Evolutionary conservation across 257 asterid species (phyloP).

Genomic region (Eucommia ulmoides): DNA sequence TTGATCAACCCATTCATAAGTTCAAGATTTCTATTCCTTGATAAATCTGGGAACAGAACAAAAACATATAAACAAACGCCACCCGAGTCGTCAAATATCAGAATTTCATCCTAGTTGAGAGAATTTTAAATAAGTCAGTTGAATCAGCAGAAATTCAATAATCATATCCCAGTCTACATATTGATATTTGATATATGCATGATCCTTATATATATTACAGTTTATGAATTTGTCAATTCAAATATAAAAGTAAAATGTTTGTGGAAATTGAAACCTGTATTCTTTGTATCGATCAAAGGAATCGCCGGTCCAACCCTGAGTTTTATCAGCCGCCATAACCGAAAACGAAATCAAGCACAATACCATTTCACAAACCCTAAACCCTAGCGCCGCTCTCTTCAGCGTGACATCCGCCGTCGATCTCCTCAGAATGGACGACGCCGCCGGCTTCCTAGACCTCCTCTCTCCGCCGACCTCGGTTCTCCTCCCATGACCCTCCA

Average conservation of each 20-base stretch:
- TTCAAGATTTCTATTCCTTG: no score
- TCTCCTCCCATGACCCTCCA: conserved; percentile 22
- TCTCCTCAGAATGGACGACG: conserved; percentile 25
- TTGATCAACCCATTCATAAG: no score
- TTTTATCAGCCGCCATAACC: conserved; percentile 90
- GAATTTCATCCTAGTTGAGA: neutral
- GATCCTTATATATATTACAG: neutral
- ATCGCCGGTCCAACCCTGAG: conserved; percentile 97
- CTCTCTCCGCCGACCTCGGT: conserved; percentile 35
- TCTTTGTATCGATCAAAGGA: conserved; percentile 83
- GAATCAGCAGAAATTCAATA: neutral
- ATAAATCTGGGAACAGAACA: no score
- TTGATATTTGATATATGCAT: neutral
- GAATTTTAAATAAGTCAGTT: neutral
- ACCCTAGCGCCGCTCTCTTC: conserved; percentile 41
- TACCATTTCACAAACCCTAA: conserved; percentile 55
- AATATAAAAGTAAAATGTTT: neutral
- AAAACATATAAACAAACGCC: no score
- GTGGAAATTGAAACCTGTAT: conserved; percentile 38
- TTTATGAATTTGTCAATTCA: neutral
- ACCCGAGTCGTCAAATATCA: neutral
- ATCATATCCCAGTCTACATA: neutral
- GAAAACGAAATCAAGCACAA: conserved; percentile 70
- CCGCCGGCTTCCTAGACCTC: conserved; percentile 29
- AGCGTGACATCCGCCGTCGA: conserved; percentile 28